Conservation (phyloP, 73 alveolate genomes). For the Uronychia binucleata region DNA sequence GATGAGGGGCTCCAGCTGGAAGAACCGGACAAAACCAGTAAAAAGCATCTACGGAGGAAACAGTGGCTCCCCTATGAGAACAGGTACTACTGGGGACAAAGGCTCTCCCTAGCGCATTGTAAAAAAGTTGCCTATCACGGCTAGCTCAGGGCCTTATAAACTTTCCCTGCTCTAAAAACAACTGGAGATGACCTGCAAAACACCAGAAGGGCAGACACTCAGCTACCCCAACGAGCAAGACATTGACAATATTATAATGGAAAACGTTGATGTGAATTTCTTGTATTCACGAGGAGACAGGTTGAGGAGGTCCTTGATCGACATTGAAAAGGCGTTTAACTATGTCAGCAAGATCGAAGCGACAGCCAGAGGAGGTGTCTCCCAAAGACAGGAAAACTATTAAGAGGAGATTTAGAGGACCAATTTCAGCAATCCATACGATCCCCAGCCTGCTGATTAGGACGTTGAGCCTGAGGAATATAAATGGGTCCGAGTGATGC, state of each 20-base stretch:
- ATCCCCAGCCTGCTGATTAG: no score
- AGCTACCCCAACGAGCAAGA: background rate
- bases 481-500: background rate
- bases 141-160: background rate
- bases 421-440: no score
- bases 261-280: background rate
- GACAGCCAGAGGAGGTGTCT: background rate
- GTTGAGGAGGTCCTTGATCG: background rate
- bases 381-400: no score
- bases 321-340: background rate
- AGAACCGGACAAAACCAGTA: background rate
- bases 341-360: background rate
- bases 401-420: no score
- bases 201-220: background rate
- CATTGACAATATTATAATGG: background rate
- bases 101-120: background rate
- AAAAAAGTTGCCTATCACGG: background rate
- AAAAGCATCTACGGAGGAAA: background rate
- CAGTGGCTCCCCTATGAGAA: background rate
- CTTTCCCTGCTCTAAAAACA: background rate
- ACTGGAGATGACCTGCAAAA: background rate
- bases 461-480: background rate
- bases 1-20: background rate
- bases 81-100: background rate
- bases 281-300: background rate